Base-by-base conservation (phyloP, 176 grass and related monocot genomes). In the Calamus simplicifolius region DNA sequence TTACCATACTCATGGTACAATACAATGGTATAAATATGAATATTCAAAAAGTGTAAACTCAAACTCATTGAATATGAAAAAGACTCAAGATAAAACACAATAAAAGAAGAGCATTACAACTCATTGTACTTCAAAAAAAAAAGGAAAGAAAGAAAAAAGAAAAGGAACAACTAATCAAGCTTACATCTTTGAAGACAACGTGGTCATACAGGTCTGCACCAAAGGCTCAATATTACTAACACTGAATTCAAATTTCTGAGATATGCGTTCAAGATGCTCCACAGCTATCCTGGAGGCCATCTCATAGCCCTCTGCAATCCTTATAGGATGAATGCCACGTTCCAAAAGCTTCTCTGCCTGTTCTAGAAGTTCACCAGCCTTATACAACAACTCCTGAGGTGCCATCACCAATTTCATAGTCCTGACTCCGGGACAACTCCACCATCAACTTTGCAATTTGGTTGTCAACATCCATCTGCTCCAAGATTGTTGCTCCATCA, bases 401-500 rank as follows among this genome's bases (percentile, higher is more conserved):
- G 31, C 87, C 87, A 82, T 90, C 92, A 56, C 92, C 92, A 48
- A 90, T 96, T 59, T 90, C 92, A 69, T 82, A 97, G 69, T 97
- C 92, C 68, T 97, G 87, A 71, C 75, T 90, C 14, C 66, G 72
- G 19, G 84, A 97, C 8, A 97, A 62, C 67, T 88, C 87, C 63
- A 97, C 78, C 87, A 91, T 91, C 76, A 97, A 59, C 71, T 85
- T 91, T 16, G 84, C 92, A 57, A 91, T 97, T 71, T 91, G 84
- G 71, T 85, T 97, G 49, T 91, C 78, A 29, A 91, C 87, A 72
- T 91, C 87, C 87, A 97, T 91, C 73, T 85, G 81, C 66, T 85
- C 87, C 58, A 91, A 79, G 49, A 97, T 91, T 4, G 87, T 88
- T 2, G 87, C 92, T 17, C 92, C 87, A 35, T 88, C 87, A 73